Base-by-base conservation (phyloP, 2,329 filamentous ascomycete genomes). In the Immersiporthe knoxdaviesiana region DNA sequence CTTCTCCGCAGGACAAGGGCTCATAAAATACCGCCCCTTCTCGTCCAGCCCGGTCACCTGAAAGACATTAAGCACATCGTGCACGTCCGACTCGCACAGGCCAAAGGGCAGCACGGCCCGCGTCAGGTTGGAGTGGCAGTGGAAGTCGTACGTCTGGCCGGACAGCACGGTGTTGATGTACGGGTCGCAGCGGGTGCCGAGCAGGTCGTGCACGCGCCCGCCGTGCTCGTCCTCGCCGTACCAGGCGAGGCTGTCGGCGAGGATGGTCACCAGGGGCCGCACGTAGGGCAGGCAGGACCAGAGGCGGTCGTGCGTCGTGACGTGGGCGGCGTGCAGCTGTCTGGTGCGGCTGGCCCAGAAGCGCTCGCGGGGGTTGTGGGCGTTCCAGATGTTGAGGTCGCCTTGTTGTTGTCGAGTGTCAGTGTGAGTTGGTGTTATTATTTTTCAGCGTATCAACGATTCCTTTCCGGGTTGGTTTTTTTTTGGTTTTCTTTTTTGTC, bases 31-130 rank as follows among this genome's bases (percentile, higher is more conserved):
- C 65, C 88, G 85, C 0, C 91, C 92, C 70, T 90, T 75, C 66
- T 86, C 83, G 74, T 96, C 90, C 61, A 96, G 77, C 0, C 92
- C 92, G 0, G 93, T 96, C 8, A 94, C 92, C 78, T 97, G 93
- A 76, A 97, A 96, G 3, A 97, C 83, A 75, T 97, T 97, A 66
- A 97, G 84, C 0, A 97, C 92, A 77, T 97, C 92, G 75, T 97
- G 93, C 1, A 96, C 88, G 76, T 96, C 92, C 39, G 83, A 82
- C 79, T 96, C 93, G 6, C 83, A 85, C 56, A 96, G 78, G 0
- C 92, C 91, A 71, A 84, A 89, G 0, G 90, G 89, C 1, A 90
- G 71, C 2, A 96, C 87, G 0, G 93, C 91, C 4, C 93, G 87
- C 1, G 88, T 88, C 14, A 97, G 85, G 77, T 97, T 97, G 1